Percentiles rank a stretch among this genome's conserved stretches.
Evolutionary conservation across 257 asterid genomes (phyloP).

Genomic region (Fraxinus cuspidata): DNA sequence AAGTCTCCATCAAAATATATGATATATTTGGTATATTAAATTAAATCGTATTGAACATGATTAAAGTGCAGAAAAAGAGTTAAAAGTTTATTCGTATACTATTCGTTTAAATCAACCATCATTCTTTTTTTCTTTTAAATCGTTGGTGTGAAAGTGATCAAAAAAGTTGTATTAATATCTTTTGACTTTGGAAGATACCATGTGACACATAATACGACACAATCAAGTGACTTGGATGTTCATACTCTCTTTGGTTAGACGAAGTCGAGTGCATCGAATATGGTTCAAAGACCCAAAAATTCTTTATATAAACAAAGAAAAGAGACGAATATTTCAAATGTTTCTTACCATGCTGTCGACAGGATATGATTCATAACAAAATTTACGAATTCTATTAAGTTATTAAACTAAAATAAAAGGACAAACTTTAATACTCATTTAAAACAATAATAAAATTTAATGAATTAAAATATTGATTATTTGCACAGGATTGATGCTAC

Average conservation of each 20-base stretch:
- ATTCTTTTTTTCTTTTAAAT: too few species aligned
- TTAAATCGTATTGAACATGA: too few species aligned
- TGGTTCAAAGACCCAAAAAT: too few species aligned
- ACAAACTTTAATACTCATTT: background rate
- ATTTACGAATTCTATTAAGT: too few species aligned
- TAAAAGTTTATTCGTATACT: too few species aligned
- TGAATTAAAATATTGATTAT: background rate
- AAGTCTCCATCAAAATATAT: too few species aligned
- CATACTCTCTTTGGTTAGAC: background rate
- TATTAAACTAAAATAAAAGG: too few species aligned
- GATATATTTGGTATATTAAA: background rate
- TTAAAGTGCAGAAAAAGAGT: background rate
- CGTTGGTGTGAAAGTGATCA: background rate
- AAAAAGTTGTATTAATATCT: background rate
- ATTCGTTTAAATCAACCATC: background rate
- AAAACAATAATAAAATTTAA: too few species aligned
- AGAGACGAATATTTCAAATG: background rate
- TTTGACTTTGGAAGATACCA: background rate
- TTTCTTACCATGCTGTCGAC: background rate
- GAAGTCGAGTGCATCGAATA: background rate
- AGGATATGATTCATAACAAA: background rate
- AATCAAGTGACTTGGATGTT: too few species aligned
- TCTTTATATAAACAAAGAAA: too few species aligned
- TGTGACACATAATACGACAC: background rate
- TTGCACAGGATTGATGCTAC: background rate